These are phyloP conservation scores for Paracamarosporium sp. DNA, from an alignment of 2,329 filamentous ascomycete genomes.

Conservation along the genomic window DNA sequence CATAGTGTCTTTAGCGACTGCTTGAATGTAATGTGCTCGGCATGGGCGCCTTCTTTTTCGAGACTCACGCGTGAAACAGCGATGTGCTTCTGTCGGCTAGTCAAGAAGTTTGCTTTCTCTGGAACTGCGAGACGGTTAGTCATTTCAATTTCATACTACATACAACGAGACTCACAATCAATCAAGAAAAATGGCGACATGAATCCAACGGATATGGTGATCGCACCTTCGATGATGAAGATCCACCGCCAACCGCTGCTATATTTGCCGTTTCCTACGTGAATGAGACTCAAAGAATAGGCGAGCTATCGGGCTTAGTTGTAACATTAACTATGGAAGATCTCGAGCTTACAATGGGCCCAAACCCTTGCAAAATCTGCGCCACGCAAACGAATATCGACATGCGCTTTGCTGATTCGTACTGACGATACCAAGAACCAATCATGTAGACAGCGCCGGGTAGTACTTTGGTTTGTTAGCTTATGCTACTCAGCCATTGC, in stretches of 20 bases:
- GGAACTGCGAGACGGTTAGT: constrained; percentile 20
- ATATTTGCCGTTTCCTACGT: neutral
- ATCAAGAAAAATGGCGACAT: constrained; percentile 31
- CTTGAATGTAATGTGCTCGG: constrained; percentile 30
- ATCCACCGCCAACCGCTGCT: constrained; percentile 35
- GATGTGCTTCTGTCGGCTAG: constrained; percentile 33
- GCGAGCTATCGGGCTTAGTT: constrained; percentile 25
- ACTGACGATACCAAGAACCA: constrained; percentile 34
- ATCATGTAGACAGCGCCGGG: constrained; percentile 33
- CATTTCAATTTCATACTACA: neutral
- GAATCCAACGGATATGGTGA: constrained; percentile 24
- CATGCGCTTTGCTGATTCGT: constrained; percentile 31
- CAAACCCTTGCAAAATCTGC: constrained; percentile 38
- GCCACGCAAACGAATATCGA: constrained; percentile 37
- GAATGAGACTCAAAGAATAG: constrained; percentile 15
- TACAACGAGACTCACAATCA: constrained; percentile 24
- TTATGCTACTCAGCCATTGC: neutral
- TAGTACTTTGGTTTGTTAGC: constrained; percentile 18
- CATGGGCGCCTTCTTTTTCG: constrained; percentile 30
- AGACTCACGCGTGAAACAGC: constrained; percentile 28
- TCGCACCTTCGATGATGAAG: constrained; percentile 31
- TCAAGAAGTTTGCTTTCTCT: constrained; percentile 36
- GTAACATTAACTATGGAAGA: neutral
- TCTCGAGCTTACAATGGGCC: constrained; percentile 33
- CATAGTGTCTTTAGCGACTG: constrained; percentile 30